phyloP scores from a whole-genome alignment of 768 basidiomycete species.

The Lactarius trivialis region DNA sequence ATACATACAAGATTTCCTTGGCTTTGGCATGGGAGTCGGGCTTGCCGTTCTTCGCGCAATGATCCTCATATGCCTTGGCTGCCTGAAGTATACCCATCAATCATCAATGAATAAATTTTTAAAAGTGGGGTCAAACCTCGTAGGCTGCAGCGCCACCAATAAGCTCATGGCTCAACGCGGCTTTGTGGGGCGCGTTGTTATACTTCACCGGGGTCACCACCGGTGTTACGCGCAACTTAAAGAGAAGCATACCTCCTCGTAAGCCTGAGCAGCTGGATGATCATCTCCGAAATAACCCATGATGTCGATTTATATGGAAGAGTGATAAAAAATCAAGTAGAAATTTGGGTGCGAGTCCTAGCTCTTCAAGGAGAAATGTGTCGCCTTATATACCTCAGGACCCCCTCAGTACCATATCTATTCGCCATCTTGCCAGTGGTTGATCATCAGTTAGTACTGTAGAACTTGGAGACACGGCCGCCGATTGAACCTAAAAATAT shows the following conservation, averaged over 20 bases:
- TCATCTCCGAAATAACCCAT: constrained; percentile 7
- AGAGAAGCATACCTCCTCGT: neutral
- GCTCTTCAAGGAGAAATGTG: neutral
- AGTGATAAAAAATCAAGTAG: neutral
- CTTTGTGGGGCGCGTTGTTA: constrained; percentile 30
- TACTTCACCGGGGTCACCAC: neutral
- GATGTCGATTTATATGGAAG: neutral
- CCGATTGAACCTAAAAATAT: neutral
- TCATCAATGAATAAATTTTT: neutral
- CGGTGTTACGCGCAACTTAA: neutral
- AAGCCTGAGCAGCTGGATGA: neutral
- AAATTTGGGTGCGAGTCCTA: neutral
- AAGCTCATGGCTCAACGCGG: constrained; percentile 56
- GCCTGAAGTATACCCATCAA: constrained; percentile 35
- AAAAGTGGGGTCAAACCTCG: constrained; percentile 35
- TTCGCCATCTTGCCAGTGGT: neutral
- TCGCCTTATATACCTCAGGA: constrained; percentile 7
- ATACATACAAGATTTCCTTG: too few relatives aligned
- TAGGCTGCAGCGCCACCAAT: constrained; percentile 62
- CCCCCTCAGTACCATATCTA: neutral
- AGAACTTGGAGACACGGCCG: neutral
- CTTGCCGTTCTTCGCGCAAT: constrained; percentile 43
- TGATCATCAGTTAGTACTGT: neutral
- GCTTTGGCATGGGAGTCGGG: constrained; percentile 45
- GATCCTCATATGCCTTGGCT: constrained; percentile 55